Percentiles rank a stretch among this genome's conserved stretches.
These are phyloP conservation scores for Asclepias syriaca DNA, from an alignment of 257 asterid genomes.

Conservation along the genomic window DNA sequence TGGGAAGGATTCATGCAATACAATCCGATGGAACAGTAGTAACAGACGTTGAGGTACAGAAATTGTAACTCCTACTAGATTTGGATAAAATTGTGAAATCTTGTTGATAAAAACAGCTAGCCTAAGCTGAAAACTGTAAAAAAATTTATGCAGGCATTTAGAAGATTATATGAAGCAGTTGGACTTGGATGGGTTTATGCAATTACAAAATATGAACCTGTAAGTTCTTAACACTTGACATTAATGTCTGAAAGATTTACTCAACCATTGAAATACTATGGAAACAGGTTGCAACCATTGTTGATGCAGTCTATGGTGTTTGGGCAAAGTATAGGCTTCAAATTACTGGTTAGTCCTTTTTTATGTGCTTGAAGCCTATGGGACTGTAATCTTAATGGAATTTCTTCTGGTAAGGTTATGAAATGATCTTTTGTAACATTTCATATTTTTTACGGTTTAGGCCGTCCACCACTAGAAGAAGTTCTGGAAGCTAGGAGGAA, in stretches of 20 bases:
- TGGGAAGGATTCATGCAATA: slow-evolving; percentile 84
- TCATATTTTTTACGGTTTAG: slow-evolving; percentile 27
- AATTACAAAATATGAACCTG: slow-evolving; percentile 82
- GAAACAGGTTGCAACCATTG: slow-evolving; percentile 66
- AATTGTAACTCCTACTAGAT: neutral
- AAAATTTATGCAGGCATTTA: slow-evolving; percentile 53
- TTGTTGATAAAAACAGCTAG: neutral
- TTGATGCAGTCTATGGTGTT: slow-evolving; percentile 61
- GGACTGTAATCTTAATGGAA: neutral
- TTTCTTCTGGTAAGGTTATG: neutral
- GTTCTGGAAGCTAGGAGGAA: slow-evolving; percentile 67
- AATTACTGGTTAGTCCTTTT: slow-evolving; percentile 51
- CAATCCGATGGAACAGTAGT: slow-evolving; percentile 73
- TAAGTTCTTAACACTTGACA: slow-evolving; percentile 29
- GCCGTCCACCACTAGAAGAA: slow-evolving; percentile 80
- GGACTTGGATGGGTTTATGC: slow-evolving; percentile 93
- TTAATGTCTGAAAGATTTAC: neutral
- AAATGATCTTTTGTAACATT: neutral
- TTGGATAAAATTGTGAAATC: neutral
- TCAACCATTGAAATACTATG: neutral
- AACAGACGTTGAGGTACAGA: slow-evolving; percentile 61
- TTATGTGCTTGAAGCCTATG: no score
- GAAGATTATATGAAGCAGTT: slow-evolving; percentile 75
- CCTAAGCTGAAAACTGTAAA: neutral
- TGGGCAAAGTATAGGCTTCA: slow-evolving; percentile 95